phyloP scores from a whole-genome alignment of 2,329 filamentous ascomycete genomes.

The Apiospora malaysiana region DNA sequence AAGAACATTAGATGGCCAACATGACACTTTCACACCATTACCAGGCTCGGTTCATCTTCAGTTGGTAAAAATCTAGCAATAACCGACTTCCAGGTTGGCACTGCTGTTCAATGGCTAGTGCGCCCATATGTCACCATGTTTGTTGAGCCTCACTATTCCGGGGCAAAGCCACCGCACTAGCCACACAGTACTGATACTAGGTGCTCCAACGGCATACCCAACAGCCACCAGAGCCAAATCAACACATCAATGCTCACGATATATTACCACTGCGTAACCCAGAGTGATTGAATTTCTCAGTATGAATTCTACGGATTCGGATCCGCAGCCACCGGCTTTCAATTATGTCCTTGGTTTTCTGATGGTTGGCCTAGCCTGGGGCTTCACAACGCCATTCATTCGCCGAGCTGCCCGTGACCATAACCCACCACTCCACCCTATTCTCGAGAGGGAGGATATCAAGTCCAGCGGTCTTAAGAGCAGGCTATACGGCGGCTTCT shows the following conservation, averaged over 20 bases:
- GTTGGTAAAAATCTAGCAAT: too few relatives aligned
- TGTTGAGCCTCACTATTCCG: not conserved
- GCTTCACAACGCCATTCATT: conserved; percentile 91
- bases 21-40: too few relatives aligned
- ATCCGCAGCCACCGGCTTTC: conserved; percentile 60
- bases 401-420: conserved; percentile 81
- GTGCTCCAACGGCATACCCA: not conserved
- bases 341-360: conserved; percentile 91
- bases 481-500: conserved; percentile 69
- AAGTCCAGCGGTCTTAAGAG: conserved; percentile 64
- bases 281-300: not conserved
- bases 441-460: conserved; percentile 58
- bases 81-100: too few relatives aligned
- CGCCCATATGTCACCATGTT: not conserved
- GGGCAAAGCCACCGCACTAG: not conserved
- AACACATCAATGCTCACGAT: not conserved
- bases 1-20: too few relatives aligned
- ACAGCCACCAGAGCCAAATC: not conserved
- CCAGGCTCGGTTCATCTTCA: too few relatives aligned
- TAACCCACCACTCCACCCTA: conserved; percentile 63
- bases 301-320: conserved; percentile 33
- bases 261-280: not conserved
- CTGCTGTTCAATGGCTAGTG: not conserved
- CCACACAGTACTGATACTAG: not conserved
- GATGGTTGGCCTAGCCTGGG: conserved; percentile 91